Evolutionary conservation across 768 basidiomycete genomes (phyloP).

Genomic region (Pholiota microspora): DNA sequence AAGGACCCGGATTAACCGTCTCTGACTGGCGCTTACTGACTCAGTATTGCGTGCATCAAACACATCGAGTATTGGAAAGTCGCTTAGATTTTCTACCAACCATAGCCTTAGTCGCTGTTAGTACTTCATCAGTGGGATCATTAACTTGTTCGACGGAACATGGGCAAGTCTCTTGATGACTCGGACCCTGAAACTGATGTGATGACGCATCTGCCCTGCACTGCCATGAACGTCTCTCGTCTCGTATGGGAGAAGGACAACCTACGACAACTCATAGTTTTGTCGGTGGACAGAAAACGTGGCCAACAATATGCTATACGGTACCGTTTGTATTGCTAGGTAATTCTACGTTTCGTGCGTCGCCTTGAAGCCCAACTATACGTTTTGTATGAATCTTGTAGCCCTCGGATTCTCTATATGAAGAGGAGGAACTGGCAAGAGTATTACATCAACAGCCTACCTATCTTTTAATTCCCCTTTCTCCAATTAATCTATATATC

Average conservation of each 20-base stretch:
- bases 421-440: not conserved
- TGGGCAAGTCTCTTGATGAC: not conserved
- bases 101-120: too few species aligned
- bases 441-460: not conserved
- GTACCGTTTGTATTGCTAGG: not conserved
- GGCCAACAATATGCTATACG: constrained; percentile 1
- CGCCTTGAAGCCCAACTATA: constrained; percentile 5
- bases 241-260: not conserved
- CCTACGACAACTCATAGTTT: not conserved
- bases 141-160: not conserved
- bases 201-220: not conserved
- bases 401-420: not conserved
- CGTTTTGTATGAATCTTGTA: not conserved
- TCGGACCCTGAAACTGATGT: not conserved
- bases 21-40: too few species aligned
- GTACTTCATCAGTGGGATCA: too few species aligned
- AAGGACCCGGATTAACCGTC: too few species aligned
- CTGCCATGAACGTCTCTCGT: not conserved
- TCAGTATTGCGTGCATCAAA: too few species aligned
- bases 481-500: not conserved
- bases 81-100: too few species aligned
- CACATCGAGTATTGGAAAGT: too few species aligned
- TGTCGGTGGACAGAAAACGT: not conserved
- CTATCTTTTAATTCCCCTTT: not conserved
- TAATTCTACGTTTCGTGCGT: not conserved